Evolutionary conservation across 805 yeast genomes (phyloP).

Genomic region (Wickerhamomyces strasburgensis): DNA sequence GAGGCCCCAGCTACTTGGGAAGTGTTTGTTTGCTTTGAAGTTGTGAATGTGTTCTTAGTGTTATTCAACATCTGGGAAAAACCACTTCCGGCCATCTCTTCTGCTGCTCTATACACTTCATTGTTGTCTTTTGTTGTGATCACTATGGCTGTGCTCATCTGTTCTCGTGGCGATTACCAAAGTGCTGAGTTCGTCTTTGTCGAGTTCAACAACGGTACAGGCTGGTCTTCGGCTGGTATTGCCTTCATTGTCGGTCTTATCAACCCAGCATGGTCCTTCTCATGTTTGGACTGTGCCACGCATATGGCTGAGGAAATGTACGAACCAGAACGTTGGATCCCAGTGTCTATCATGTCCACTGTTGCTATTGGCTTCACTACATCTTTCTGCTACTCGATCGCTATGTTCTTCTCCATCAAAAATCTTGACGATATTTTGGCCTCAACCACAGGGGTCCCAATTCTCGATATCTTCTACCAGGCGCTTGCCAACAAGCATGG

Average conservation of each 20-base stretch:
- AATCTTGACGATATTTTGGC: constrained; percentile 44
- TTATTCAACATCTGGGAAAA: constrained; percentile 47
- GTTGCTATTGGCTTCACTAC: constrained; percentile 65
- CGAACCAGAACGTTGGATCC: constrained; percentile 50
- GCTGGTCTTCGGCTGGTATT: constrained; percentile 54
- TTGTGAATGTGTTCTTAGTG: constrained; percentile 37
- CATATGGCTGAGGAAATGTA: constrained; percentile 65
- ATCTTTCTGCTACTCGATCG: constrained; percentile 43
- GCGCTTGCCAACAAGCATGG: constrained; percentile 49
- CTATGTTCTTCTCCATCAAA: constrained; percentile 55
- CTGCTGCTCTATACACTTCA: constrained; percentile 46
- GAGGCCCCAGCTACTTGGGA: constrained; percentile 45
- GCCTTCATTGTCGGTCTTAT: constrained; percentile 68
- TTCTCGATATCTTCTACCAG: constrained; percentile 58
- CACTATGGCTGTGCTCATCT: constrained; percentile 47
- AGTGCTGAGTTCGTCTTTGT: constrained; percentile 48
- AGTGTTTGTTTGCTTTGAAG: constrained; percentile 45
- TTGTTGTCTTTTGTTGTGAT: constrained; percentile 48
- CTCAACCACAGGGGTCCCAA: constrained; percentile 55
- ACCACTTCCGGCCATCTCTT: constrained; percentile 47
- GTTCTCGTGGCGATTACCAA: constrained; percentile 49
- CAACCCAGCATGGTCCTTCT: constrained; percentile 66
- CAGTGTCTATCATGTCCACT: constrained; percentile 57
- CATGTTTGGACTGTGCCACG: constrained; percentile 65
- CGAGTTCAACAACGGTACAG: constrained; percentile 50